Percentiles rank a stretch among this genome's conserved stretches.
phyloP scores from a whole-genome alignment of 352 stramenopile species.

The Globisporangium spiculum region DNA sequence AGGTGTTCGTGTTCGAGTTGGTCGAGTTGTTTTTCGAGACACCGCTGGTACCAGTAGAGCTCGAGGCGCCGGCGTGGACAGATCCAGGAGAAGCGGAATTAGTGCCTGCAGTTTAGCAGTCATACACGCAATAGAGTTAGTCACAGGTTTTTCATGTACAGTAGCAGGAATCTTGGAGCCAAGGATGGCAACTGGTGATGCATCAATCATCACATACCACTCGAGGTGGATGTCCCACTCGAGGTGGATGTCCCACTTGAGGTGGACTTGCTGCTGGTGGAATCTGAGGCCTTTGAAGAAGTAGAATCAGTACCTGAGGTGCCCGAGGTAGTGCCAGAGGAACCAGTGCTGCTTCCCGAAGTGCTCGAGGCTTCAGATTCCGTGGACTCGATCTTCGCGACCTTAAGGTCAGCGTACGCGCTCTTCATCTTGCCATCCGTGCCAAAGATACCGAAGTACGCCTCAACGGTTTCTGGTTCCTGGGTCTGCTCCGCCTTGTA shows the following conservation, averaged over 20 bases:
- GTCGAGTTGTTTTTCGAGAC: constrained; percentile 24
- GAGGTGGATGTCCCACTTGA: constrained; percentile 1
- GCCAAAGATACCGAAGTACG: constrained; percentile 77
- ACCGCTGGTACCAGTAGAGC: constrained; percentile 9
- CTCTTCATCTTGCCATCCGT: constrained; percentile 62
- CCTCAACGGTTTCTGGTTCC: constrained; percentile 62
- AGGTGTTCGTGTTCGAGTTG: constrained; percentile 18
- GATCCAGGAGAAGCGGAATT: constrained; percentile 17
- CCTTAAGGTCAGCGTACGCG: constrained; percentile 52
- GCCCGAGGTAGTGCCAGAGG: constrained; percentile 6
- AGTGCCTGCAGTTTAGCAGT: constrained; percentile 1
- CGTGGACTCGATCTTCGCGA: constrained; percentile 32
- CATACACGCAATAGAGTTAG: neutral
- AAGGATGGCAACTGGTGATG: constrained; percentile 6
- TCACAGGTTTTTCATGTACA: neutral
- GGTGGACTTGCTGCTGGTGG: constrained; percentile 1
- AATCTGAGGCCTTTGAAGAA: neutral
- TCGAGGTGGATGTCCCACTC: constrained; percentile 5
- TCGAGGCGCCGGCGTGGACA: constrained; percentile 18
- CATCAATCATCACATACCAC: constrained; percentile 9
- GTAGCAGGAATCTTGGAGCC: neutral
- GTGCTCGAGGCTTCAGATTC: constrained; percentile 25
- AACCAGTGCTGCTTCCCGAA: constrained; percentile 18
- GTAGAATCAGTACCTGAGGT: constrained; percentile 14
- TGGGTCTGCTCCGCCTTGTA: constrained; percentile 63